These are phyloP conservation scores for Naganishia randhawae DNA, from an alignment of 768 basidiomycete species.

Conservation along the genomic window DNA sequence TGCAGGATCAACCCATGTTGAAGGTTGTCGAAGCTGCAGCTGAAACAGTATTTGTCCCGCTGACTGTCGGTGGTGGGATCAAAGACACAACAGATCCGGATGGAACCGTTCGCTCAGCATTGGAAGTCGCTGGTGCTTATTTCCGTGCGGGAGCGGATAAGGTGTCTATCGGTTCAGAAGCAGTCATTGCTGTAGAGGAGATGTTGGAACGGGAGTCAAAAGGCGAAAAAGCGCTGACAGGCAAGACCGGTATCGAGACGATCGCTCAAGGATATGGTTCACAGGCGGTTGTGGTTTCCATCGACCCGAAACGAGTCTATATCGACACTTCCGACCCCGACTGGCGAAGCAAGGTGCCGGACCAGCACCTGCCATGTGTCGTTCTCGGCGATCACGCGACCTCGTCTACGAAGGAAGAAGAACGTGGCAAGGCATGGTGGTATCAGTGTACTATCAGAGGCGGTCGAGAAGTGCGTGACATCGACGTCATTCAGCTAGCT, in stretches of 20 bases:
- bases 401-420: conserved; percentile 54
- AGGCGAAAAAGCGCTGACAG: conserved; percentile 55
- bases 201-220: conserved; percentile 52
- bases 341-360: conserved; percentile 47
- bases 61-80: conserved; percentile 97
- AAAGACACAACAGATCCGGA: conserved; percentile 94
- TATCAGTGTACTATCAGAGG: conserved; percentile 97
- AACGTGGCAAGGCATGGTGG: conserved; percentile 84
- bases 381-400: conserved; percentile 47
- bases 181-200: conserved; percentile 87
- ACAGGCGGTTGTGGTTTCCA: conserved; percentile 97
- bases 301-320: conserved; percentile 85
- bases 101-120: conserved; percentile 75
- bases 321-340: conserved; percentile 56
- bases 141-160: conserved; percentile 98
- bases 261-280: conserved; percentile 84
- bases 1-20: conserved; percentile 96
- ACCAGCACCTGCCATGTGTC: conserved; percentile 55
- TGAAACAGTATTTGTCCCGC: conserved; percentile 86
- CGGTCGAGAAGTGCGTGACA: conserved; percentile 72
- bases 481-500: conserved; percentile 89
- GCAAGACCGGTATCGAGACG: conserved; percentile 82
- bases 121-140: conserved; percentile 92
- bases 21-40: conserved; percentile 88
- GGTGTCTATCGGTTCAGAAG: conserved; percentile 94